Evolutionary conservation across 2,329 filamentous ascomycete species (phyloP).

Genomic region (Pseudogymnoascus sp.): DNA sequence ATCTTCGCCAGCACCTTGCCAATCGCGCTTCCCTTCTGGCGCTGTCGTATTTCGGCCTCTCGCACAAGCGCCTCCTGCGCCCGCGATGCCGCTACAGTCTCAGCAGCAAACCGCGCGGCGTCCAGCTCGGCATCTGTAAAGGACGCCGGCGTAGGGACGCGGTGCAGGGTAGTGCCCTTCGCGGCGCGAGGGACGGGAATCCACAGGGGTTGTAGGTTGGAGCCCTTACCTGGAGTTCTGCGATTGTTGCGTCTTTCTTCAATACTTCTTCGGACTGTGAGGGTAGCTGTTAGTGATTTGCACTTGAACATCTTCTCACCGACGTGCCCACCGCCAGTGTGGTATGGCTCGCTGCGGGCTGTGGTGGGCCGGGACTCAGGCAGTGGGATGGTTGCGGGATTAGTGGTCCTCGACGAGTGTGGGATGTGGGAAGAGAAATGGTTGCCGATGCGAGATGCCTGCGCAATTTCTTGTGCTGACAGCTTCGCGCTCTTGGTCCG

Average conservation of each 20-base stretch:
- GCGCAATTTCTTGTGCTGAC: background rate
- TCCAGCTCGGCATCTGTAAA: background rate
- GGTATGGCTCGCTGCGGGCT: background rate
- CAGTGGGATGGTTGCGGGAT: background rate
- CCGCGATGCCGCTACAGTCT: background rate
- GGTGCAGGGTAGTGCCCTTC: background rate
- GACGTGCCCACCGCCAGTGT: background rate
- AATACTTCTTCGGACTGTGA: slow-evolving; percentile 1
- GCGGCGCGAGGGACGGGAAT: background rate
- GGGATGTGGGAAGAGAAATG: background rate
- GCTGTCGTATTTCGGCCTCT: background rate
- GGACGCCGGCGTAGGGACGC: background rate
- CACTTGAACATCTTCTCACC: background rate
- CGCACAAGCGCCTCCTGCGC: background rate
- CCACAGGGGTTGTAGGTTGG: background rate
- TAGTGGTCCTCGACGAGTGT: background rate
- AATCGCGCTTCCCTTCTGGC: background rate
- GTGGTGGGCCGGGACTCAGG: background rate
- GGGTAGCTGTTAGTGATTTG: background rate
- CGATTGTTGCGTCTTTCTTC: slow-evolving; percentile 2
- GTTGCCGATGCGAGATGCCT: background rate
- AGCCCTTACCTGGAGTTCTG: slow-evolving; percentile 4
- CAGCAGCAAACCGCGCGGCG: background rate
- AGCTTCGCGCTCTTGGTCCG: background rate
- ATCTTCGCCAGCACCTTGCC: background rate